phyloP scores from a whole-genome alignment of 768 basidiomycete genomes.

The Tulasnella sp. region DNA sequence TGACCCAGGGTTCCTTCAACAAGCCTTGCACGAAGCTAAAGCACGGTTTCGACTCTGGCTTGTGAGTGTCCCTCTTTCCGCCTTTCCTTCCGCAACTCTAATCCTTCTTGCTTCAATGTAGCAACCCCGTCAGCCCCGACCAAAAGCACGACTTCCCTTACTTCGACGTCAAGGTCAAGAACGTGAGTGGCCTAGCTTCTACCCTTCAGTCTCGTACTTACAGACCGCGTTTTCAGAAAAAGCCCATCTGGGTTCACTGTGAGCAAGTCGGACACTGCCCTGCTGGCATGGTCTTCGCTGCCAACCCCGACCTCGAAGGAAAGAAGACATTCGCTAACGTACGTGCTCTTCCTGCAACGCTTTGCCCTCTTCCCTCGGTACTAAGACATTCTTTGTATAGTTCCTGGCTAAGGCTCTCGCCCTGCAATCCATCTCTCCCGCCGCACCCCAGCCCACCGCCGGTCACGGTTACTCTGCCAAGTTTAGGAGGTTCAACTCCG shows the following conservation, averaged over 20 bases:
- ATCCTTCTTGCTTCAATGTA: slow-evolving; percentile 23
- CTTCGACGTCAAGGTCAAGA: slow-evolving; percentile 6
- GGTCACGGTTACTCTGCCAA: no score
- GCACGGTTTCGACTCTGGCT: slow-evolving; percentile 46
- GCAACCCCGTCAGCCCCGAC: slow-evolving; percentile 30
- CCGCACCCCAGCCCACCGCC: no score
- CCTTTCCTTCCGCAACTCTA: neutral
- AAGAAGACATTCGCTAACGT: no score
- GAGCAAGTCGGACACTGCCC: slow-evolving; percentile 40
- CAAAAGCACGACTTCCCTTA: slow-evolving; percentile 29
- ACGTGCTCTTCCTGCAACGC: no score
- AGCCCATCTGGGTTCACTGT: slow-evolving; percentile 47
- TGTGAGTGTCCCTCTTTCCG: slow-evolving; percentile 25
- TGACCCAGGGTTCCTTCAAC: slow-evolving; percentile 49
- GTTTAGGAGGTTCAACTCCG: no score
- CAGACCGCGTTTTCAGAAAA: slow-evolving; percentile 31
- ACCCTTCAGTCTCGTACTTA: no score
- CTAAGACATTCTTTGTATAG: no score
- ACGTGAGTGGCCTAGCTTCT: slow-evolving; percentile 23
- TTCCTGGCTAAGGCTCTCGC: no score
- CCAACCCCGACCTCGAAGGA: slow-evolving; percentile 35
- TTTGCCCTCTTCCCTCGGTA: no score
- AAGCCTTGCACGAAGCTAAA: slow-evolving; percentile 48
- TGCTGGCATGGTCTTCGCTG: slow-evolving; percentile 47
- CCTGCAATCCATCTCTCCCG: no score